phyloP scores from a whole-genome alignment of 257 asterid genomes.

The Solanum ahanhuiri region DNA sequence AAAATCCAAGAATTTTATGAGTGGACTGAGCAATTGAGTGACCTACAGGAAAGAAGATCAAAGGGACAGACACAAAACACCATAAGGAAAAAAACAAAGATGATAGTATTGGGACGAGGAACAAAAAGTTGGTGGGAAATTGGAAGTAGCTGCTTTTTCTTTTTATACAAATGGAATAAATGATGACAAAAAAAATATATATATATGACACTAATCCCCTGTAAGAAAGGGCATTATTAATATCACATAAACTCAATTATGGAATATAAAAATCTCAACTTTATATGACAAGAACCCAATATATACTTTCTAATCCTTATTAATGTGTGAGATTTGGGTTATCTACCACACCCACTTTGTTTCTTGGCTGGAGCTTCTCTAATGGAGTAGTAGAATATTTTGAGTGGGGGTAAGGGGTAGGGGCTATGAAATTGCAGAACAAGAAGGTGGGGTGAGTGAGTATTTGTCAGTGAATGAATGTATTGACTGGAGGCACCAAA shows the following conservation, averaged over 20 bases:
- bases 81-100: constrained; percentile 8
- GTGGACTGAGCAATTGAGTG: constrained; percentile 5
- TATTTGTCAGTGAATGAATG: constrained; percentile 1
- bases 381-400: constrained; percentile 12
- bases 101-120: not conserved
- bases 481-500: constrained; percentile 4
- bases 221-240: not conserved
- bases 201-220: not conserved
- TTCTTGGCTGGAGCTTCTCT: not conserved
- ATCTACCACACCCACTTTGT: not conserved
- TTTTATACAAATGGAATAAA: not conserved
- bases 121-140: constrained; percentile 30
- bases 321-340: constrained; percentile 3
- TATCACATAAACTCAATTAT: not conserved
- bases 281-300: not conserved
- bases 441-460: not conserved
- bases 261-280: not conserved
- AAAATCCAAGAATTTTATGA: constrained; percentile 9
- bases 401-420: not conserved
- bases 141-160: constrained; percentile 8
- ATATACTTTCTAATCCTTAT: not conserved
- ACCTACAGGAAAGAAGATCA: not conserved
- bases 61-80: constrained; percentile 24
- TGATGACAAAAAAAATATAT: not conserved
- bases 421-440: not conserved